These are phyloP conservation scores for Bipolaris victoriae DNA, from an alignment of 2,329 filamentous ascomycete genomes.

Conservation along the genomic window DNA sequence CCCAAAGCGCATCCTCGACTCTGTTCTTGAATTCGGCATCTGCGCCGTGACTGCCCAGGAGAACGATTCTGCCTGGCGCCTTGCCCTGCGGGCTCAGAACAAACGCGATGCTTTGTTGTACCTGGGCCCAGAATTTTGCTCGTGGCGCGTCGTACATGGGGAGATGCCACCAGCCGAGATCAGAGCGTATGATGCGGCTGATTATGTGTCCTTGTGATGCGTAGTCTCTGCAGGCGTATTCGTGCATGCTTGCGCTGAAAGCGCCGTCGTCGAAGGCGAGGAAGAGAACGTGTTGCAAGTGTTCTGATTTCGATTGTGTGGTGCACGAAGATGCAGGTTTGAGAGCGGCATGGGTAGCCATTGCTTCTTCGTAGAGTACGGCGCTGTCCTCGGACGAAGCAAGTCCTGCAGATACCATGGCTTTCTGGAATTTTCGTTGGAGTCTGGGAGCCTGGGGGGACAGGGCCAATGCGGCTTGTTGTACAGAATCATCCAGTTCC, in stretches of 20 bases:
- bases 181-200: constrained; percentile 13
- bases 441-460: constrained; percentile 23
- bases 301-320: neutral
- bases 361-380: constrained; percentile 26
- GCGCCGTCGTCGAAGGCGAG: constrained; percentile 36
- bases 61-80: constrained; percentile 29
- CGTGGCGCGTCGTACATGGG: constrained; percentile 28
- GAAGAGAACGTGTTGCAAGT: constrained; percentile 28
- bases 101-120: constrained; percentile 29
- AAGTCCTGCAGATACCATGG: constrained; percentile 24
- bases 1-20: constrained; percentile 30
- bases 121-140: constrained; percentile 31
- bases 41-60: constrained; percentile 30
- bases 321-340: constrained; percentile 4
- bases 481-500: constrained; percentile 19
- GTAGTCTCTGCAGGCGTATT: constrained; percentile 11
- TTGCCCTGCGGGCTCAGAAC: constrained; percentile 15
- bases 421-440: constrained; percentile 24
- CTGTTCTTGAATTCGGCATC: constrained; percentile 31
- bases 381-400: constrained; percentile 8
- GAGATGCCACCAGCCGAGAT: constrained; percentile 37
- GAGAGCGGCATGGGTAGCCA: constrained; percentile 7
- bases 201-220: constrained; percentile 14
- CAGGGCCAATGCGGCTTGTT: constrained; percentile 22
- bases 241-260: constrained; percentile 30